Percentiles rank a stretch among this genome's conserved stretches.
phyloP scores from a whole-genome alignment of 2,329 filamentous ascomycete genomes.

The Trichoderma cornu-damae region DNA sequence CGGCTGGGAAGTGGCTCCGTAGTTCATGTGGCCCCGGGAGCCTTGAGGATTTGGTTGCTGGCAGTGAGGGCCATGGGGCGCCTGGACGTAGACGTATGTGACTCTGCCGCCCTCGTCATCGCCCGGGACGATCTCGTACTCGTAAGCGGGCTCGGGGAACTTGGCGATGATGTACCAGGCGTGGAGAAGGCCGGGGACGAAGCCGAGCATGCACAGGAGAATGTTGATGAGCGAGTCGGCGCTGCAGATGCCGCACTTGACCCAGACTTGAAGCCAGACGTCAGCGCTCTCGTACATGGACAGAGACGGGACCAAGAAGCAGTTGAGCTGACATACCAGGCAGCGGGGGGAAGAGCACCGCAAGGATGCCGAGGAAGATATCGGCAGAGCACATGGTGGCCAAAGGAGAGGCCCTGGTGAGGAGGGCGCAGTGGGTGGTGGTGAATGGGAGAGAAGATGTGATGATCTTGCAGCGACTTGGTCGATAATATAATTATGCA shows the following conservation, averaged over 20 bases:
- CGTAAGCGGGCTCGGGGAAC: constrained; percentile 69
- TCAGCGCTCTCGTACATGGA: neutral
- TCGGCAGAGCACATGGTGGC: constrained; percentile 53
- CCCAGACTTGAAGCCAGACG: constrained; percentile 70
- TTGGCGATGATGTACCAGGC: constrained; percentile 97
- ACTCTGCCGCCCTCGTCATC: constrained; percentile 51
- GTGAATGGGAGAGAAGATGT: no score
- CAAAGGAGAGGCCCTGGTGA: neutral
- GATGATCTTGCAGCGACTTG: no score
- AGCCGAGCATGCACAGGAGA: constrained; percentile 75
- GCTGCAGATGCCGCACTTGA: constrained; percentile 89
- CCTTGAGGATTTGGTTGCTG: constrained; percentile 28
- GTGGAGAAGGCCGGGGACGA: constrained; percentile 82
- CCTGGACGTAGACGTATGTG: constrained; percentile 72
- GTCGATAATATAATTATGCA: neutral
- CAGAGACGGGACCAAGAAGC: neutral
- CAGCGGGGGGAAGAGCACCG: constrained; percentile 33
- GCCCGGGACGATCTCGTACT: constrained; percentile 60
- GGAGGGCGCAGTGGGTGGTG: neutral
- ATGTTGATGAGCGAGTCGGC: constrained; percentile 94
- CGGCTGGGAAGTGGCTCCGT: constrained; percentile 36
- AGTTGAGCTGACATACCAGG: constrained; percentile 42
- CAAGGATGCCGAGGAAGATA: constrained; percentile 50
- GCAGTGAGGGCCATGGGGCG: constrained; percentile 36
- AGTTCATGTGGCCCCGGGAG: constrained; percentile 36